Percentiles rank a stretch among this genome's conserved stretches.
phyloP scores from a whole-genome alignment of 2,329 filamentous ascomycete genomes.

The Talaromyces sp. region DNA sequence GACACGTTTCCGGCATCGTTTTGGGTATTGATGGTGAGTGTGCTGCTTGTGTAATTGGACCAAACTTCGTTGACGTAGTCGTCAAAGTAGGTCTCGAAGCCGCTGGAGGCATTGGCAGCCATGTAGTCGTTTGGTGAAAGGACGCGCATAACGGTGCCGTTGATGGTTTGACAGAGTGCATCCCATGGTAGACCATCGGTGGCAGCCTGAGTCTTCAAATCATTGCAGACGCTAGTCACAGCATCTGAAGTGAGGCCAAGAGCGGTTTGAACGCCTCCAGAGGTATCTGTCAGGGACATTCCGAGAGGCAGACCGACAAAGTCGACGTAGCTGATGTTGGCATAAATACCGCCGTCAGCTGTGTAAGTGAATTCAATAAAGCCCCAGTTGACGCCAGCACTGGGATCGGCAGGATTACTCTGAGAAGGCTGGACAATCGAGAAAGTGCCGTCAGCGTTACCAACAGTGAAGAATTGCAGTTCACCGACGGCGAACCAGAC shows the following conservation, averaged over 20 bases:
- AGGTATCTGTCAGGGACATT: slow-evolving; percentile 50
- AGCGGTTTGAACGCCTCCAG: slow-evolving; percentile 47
- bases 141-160: slow-evolving; percentile 47
- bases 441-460: slow-evolving; percentile 25
- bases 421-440: slow-evolving; percentile 50
- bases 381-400: slow-evolving; percentile 46
- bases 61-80: slow-evolving; percentile 53
- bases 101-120: slow-evolving; percentile 37
- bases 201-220: slow-evolving; percentile 46
- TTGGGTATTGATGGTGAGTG: slow-evolving; percentile 55
- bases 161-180: slow-evolving; percentile 46
- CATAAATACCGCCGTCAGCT: slow-evolving; percentile 42
- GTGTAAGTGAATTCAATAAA: slow-evolving; percentile 49
- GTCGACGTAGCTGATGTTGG: slow-evolving; percentile 53
- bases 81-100: slow-evolving; percentile 53
- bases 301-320: slow-evolving; percentile 53
- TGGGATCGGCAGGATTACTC: slow-evolving; percentile 45
- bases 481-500: slow-evolving; percentile 47
- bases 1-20: slow-evolving; percentile 48
- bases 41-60: slow-evolving; percentile 45
- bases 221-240: slow-evolving; percentile 45
- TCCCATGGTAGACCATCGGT: slow-evolving; percentile 52
- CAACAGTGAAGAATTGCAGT: slow-evolving; percentile 45
- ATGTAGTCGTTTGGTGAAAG: slow-evolving; percentile 54
- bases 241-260: slow-evolving; percentile 50